Conservation (phyloP, 2,329 filamentous ascomycete species). For the Hortaea sp. region DNA sequence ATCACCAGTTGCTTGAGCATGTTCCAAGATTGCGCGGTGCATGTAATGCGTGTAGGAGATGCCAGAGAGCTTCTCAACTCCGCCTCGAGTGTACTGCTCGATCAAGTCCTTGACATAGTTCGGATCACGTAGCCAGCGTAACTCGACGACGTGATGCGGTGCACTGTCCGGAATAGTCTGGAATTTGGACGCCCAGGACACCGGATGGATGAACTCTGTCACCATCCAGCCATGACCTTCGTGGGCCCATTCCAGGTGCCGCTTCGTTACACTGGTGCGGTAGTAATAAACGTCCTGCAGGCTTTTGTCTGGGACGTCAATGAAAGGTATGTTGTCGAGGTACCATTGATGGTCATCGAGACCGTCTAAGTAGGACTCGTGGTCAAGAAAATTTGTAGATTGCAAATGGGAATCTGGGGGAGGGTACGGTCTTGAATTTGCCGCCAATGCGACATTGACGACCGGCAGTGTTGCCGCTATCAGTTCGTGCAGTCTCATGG, state of each 20-base stretch:
- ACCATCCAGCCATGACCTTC: slow-evolving; percentile 30
- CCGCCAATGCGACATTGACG: neutral
- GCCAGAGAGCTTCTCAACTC: slow-evolving; percentile 26
- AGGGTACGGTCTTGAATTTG: slow-evolving; percentile 10
- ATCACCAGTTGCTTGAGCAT: slow-evolving; percentile 31
- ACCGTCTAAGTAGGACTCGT: slow-evolving; percentile 10
- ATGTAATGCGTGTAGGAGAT: slow-evolving; percentile 25
- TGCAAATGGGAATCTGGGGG: slow-evolving; percentile 8
- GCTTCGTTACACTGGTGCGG: slow-evolving; percentile 32
- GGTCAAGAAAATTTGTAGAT: slow-evolving; percentile 12
- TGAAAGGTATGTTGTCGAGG: slow-evolving; percentile 33
- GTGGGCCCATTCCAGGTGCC: slow-evolving; percentile 30
- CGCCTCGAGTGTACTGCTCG: slow-evolving; percentile 28
- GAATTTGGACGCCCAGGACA: slow-evolving; percentile 16
- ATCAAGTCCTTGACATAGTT: slow-evolving; percentile 33
- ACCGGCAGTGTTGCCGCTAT: neutral
- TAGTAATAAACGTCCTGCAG: slow-evolving; percentile 40
- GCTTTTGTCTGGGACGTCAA: slow-evolving; percentile 33
- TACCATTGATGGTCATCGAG: slow-evolving; percentile 20
- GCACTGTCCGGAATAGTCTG: slow-evolving; percentile 19
- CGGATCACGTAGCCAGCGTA: slow-evolving; percentile 31
- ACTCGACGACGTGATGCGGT: slow-evolving; percentile 17
- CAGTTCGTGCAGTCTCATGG: neutral
- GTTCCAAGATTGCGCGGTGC: slow-evolving; percentile 25
- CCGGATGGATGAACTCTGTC: slow-evolving; percentile 36